Evolutionary conservation across 179 eudicot genomes (phyloP), one percentile per base, ranked within the genome.

Genomic region (Monotropa hypopitys): DNA sequence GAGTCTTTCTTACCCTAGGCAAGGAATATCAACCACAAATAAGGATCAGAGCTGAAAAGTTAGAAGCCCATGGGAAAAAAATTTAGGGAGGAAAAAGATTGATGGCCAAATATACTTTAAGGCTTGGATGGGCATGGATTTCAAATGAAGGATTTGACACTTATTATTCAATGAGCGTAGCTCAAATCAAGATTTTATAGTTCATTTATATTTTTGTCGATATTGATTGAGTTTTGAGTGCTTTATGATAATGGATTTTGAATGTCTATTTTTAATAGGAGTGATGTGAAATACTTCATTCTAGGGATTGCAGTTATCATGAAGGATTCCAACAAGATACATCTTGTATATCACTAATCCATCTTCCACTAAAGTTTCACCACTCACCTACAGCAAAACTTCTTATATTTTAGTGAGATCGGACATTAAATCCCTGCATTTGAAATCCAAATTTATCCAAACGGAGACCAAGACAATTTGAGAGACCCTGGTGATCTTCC

Each of bases 1-100:
- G 81, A 69, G 84, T 81, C 86, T 90, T 90, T 85, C 98, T 89
- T 76, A 93, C 98, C 99, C 99, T 96, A 80, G 30, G 79, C 72
- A 70, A 51, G 26, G 53, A 76, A 78, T 51, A 81, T 56, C 65
- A 77, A 63, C 68, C 49, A 26, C 5, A 49, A 32, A 61, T 76
- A 76, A 75, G 75, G 21, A 59, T 59, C 35, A 76, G 50, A 71
- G 38, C 28, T 15, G 21, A 67, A 73, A 72, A 53, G 30, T 38
- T 2, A 46, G 73, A 80, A 56, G 33, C 70, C 61, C 6, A 0
- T 5, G 4, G 45, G 21, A 72, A 16, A 45, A 13, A 11, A 9
- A 30, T 32, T 72, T 7, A 72, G 74, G 74, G 33, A 69, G 77
- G 59, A 72, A 42, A 72, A 38, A 49, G 7, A 18, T 72, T 49